Evolutionary conservation across 75 land plant genomes (phyloP).

Genomic region (Ceratopteris richardii): DNA sequence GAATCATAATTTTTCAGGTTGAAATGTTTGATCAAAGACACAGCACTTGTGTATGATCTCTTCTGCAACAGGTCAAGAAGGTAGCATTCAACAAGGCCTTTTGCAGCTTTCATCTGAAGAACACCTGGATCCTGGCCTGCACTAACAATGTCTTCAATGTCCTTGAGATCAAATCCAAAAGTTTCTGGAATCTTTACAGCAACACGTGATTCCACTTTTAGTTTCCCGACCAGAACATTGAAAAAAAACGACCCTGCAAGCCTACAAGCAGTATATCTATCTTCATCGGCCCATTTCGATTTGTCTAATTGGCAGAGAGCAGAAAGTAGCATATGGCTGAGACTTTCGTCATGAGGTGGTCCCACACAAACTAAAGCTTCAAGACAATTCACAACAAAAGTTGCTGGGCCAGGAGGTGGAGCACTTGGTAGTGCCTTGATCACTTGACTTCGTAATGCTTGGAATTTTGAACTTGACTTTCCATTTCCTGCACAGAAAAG

Average conservation of each 20-base stretch:
- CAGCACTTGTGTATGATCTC: constrained; percentile 50
- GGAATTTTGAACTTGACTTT: constrained; percentile 53
- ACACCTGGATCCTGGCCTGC: not conserved
- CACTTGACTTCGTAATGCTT: constrained; percentile 51
- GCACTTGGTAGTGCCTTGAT: constrained; percentile 21
- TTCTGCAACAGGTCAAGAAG: constrained; percentile 35
- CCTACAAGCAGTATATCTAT: constrained; percentile 27
- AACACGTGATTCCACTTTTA: constrained; percentile 46
- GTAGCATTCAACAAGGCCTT: constrained; percentile 25
- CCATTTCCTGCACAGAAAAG: constrained; percentile 30
- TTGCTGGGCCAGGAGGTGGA: constrained; percentile 52
- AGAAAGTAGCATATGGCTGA: constrained; percentile 56
- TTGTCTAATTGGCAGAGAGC: constrained; percentile 33
- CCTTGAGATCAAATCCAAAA: constrained; percentile 42
- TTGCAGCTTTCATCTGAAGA: constrained; percentile 20
- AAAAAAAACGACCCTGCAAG: constrained; percentile 46
- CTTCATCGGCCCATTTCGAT: constrained; percentile 7
- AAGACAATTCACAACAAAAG: constrained; percentile 47
- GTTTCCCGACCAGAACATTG: constrained; percentile 24
- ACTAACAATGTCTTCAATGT: constrained; percentile 29
- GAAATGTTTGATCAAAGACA: constrained; percentile 50
- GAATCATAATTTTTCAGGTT: constrained; percentile 40
- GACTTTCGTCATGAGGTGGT: constrained; percentile 34
- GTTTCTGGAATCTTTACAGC: constrained; percentile 46
- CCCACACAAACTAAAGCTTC: constrained; percentile 40